phyloP scores from a whole-genome alignment of 2,329 filamentous ascomycete genomes.

The Aspergillus clavatus region DNA sequence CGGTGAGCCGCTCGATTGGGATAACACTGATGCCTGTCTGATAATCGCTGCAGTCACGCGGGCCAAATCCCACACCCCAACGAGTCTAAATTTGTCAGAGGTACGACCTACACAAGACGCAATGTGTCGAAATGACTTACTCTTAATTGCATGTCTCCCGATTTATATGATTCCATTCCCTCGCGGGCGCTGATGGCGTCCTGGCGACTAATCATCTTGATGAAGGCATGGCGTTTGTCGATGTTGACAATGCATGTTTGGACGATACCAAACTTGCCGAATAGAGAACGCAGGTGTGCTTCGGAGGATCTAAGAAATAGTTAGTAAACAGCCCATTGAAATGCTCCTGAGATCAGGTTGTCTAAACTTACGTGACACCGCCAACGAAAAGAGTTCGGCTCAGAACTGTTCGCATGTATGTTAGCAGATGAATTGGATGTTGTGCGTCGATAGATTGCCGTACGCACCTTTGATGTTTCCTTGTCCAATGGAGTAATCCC shows the following conservation, averaged over 20 bases:
- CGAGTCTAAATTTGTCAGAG: slow-evolving; percentile 60
- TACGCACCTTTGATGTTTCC: slow-evolving; percentile 68
- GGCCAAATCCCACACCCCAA: slow-evolving; percentile 97
- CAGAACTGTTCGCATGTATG: slow-evolving; percentile 54
- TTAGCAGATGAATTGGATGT: slow-evolving; percentile 1
- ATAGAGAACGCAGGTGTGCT: slow-evolving; percentile 73
- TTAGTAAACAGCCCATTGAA: slow-evolving; percentile 14
- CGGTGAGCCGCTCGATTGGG: slow-evolving; percentile 85
- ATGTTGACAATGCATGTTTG: slow-evolving; percentile 98
- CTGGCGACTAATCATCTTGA: slow-evolving; percentile 91
- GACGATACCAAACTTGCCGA: slow-evolving; percentile 75
- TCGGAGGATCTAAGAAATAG: slow-evolving; percentile 62
- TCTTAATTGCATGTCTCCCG: slow-evolving; percentile 67
- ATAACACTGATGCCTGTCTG: slow-evolving; percentile 87
- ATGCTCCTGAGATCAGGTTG: not conserved
- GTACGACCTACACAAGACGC: not conserved
- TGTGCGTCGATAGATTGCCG: not conserved
- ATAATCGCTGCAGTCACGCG: slow-evolving; percentile 96
- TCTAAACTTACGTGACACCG: slow-evolving; percentile 71
- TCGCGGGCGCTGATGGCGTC: slow-evolving; percentile 81
- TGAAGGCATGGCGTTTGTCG: slow-evolving; percentile 96
- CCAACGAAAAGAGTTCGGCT: slow-evolving; percentile 96
- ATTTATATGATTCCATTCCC: slow-evolving; percentile 76
- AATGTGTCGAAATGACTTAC: slow-evolving; percentile 44
- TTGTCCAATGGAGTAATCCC: slow-evolving; percentile 67